phyloP scores from a whole-genome alignment of 2,329 filamentous ascomycete species.

The Talaromyces sp. region DNA sequence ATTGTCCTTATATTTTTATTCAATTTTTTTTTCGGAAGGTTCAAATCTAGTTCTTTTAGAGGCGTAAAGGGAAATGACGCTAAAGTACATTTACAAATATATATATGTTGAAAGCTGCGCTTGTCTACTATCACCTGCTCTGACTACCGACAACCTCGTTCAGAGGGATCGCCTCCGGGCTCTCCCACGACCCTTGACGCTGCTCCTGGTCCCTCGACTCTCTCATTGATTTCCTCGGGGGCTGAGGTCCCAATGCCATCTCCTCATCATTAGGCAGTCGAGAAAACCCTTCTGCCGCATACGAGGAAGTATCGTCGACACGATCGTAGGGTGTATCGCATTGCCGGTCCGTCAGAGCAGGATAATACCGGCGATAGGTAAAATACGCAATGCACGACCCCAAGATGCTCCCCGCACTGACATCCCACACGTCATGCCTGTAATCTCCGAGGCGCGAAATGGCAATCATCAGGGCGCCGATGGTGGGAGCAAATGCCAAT shows the following conservation, averaged over 20 bases:
- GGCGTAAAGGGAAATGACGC: too few species aligned
- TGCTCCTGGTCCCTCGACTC: not conserved
- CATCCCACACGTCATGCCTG: constrained; percentile 61
- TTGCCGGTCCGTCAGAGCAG: constrained; percentile 44
- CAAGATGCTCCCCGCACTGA: constrained; percentile 52
- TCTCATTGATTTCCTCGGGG: not conserved
- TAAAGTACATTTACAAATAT: not conserved
- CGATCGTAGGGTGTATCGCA: constrained; percentile 50
- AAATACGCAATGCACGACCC: constrained; percentile 54
- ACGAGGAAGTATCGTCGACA: not conserved
- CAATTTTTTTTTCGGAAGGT: not conserved
- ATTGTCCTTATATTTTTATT: not conserved
- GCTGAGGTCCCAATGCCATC: constrained; percentile 14
- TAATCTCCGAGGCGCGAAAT: constrained; percentile 61
- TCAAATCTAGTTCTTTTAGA: not conserved
- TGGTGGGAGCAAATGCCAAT: constrained; percentile 51
- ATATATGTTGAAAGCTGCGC: not conserved
- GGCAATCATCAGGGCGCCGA: constrained; percentile 57
- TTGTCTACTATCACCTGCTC: not conserved
- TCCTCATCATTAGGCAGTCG: constrained; percentile 30
- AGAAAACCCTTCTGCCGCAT: constrained; percentile 17
- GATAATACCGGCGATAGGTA: constrained; percentile 59
- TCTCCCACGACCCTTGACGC: not conserved
- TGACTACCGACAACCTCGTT: not conserved
- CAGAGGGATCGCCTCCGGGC: not conserved